A percentile compares a stretch with the other conserved stretches of the same genome.
Conservation (phyloP, 1,139 yeast genomes). For the Yamadazyma friedrichii region DNA sequence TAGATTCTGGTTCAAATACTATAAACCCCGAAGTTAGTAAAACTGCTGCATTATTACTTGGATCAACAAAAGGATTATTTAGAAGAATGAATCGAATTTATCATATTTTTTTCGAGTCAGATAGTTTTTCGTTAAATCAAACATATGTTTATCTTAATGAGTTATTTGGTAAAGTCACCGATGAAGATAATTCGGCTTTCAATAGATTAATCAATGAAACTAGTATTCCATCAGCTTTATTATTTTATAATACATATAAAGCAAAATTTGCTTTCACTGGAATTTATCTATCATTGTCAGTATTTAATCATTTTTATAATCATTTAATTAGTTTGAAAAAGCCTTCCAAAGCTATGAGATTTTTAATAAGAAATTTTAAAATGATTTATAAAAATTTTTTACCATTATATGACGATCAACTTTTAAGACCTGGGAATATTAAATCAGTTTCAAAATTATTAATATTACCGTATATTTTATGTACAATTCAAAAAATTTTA, state of each 20-base stretch:
- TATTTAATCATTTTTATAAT: constrained; percentile 5
- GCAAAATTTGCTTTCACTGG: constrained; percentile 5
- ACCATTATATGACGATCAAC: constrained; percentile 5
- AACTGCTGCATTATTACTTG: background rate
- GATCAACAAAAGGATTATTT: background rate
- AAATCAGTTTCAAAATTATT: constrained; percentile 2
- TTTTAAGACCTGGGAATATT: background rate
- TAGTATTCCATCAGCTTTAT: background rate
- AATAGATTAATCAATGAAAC: background rate
- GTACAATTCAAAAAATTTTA: constrained; percentile 4
- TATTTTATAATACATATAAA: constrained; percentile 4
- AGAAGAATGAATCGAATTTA: constrained; percentile 1
- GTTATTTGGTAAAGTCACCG: background rate
- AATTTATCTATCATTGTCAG: constrained; percentile 2
- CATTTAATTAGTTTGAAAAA: constrained; percentile 5
- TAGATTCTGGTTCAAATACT: background rate
- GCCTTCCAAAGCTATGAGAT: constrained; percentile 8
- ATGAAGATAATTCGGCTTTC: background rate
- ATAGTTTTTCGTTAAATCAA: constrained; percentile 1
- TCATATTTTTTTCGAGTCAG: background rate
- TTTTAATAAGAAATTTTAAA: constrained; percentile 6
- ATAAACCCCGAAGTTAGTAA: background rate
- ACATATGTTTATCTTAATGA: background rate
- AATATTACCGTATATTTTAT: constrained; percentile 4
- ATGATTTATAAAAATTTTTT: constrained; percentile 2